These are phyloP conservation scores for Elymus sibiricus DNA, from an alignment of 176 grass and related monocot genomes.

Conservation along the genomic window DNA sequence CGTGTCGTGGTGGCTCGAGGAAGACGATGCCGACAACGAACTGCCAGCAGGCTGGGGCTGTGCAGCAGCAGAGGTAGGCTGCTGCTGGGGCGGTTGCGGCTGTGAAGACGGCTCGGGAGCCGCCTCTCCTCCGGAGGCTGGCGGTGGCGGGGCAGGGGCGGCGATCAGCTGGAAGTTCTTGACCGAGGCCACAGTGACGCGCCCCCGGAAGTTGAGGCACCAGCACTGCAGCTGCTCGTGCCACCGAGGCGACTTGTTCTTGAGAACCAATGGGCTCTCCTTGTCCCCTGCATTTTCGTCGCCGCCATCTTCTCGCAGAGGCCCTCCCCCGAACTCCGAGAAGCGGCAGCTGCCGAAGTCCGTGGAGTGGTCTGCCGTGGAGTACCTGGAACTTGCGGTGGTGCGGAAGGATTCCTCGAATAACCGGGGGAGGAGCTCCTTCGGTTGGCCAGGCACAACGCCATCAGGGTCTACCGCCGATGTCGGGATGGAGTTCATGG, in stretches of 20 bases:
- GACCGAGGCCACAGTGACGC: slow-evolving; percentile 76
- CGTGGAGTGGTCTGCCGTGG: slow-evolving; percentile 41
- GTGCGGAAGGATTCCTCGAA: slow-evolving; percentile 82
- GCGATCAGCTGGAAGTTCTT: slow-evolving; percentile 89
- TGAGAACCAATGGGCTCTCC: slow-evolving; percentile 58
- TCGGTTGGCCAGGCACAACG: slow-evolving; percentile 55
- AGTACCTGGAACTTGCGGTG: slow-evolving; percentile 39
- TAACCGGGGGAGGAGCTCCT: slow-evolving; percentile 36
- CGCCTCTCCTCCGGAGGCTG: not conserved
- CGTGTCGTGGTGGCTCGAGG: slow-evolving; percentile 38
- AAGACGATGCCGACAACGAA: not conserved
- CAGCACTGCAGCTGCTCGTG: slow-evolving; percentile 90
- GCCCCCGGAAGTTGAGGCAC: slow-evolving; percentile 88
- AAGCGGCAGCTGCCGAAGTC: slow-evolving; percentile 64
- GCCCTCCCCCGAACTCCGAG: slow-evolving; percentile 46
- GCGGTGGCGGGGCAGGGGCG: slow-evolving; percentile 7
- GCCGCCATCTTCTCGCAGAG: not conserved
- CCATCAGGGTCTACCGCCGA: slow-evolving; percentile 56
- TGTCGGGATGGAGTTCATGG: slow-evolving; percentile 75
- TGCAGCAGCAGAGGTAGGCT: not conserved
- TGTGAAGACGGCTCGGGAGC: not conserved
- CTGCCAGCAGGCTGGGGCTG: slow-evolving; percentile 18
- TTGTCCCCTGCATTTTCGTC: slow-evolving; percentile 8
- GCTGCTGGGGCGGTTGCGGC: not conserved
- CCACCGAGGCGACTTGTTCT: slow-evolving; percentile 76